A percentile compares a stretch with the other conserved stretches of the same genome.
phyloP scores from a whole-genome alignment of 2,329 filamentous ascomycete genomes.

The Aureobasidium sp. region DNA sequence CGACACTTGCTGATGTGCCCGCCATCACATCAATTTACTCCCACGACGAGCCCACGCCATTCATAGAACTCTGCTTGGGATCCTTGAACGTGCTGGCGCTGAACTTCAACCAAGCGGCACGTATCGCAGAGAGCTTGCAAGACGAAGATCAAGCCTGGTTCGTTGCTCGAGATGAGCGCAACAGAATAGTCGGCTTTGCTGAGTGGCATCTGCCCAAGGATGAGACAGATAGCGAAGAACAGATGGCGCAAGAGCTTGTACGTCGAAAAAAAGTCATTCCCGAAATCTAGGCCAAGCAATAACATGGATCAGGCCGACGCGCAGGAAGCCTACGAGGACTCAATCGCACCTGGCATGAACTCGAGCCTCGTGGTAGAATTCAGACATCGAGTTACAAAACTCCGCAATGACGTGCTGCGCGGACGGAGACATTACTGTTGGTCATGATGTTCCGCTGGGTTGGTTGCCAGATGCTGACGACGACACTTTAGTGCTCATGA shows the following conservation, averaged over 20 bases:
- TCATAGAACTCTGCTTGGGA: slow-evolving; percentile 9
- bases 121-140: background rate
- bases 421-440: slow-evolving; percentile 5
- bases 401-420: background rate
- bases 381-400: background rate
- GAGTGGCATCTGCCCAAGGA: slow-evolving; percentile 9
- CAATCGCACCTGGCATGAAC: slow-evolving; percentile 13
- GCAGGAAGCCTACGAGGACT: background rate
- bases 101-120: background rate
- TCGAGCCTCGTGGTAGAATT: background rate
- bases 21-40: slow-evolving; percentile 6
- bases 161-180: slow-evolving; percentile 6
- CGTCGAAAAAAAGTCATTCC: background rate
- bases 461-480: background rate
- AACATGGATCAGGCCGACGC: background rate
- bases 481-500: slow-evolving; percentile 2
- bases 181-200: slow-evolving; percentile 6
- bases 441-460: background rate
- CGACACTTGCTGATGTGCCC: slow-evolving; percentile 7
- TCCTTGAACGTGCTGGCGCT: slow-evolving; percentile 1
- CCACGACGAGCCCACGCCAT: slow-evolving; percentile 2
- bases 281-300: background rate
- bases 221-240: slow-evolving; percentile 5
- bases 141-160: slow-evolving; percentile 4
- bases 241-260: slow-evolving; percentile 13